Evolutionary conservation across 192 early-diverging fungal genomes (phyloP).

Genomic region (Entomortierella chlamydospora): DNA sequence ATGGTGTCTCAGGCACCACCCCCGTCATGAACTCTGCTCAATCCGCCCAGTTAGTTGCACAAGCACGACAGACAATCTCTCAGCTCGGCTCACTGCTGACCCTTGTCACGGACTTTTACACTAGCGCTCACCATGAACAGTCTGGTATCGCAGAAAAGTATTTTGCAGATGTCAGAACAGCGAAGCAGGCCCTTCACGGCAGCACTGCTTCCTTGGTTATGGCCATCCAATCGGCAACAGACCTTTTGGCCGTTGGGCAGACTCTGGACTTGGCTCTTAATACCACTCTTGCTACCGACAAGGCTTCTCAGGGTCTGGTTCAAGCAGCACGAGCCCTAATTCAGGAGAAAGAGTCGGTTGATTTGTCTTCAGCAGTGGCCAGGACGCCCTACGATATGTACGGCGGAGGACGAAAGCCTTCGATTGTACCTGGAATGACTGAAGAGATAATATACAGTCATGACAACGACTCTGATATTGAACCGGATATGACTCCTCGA

Average conservation of each 20-base stretch:
- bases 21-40: conserved; percentile 54
- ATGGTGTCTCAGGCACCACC: conserved; percentile 16
- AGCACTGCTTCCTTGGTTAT: conserved; percentile 72
- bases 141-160: conserved; percentile 30
- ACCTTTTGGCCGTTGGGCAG: conserved; percentile 68
- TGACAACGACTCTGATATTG: conserved; percentile 54
- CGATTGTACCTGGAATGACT: conserved; percentile 21
- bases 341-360: conserved; percentile 64
- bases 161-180: conserved; percentile 69
- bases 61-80: conserved; percentile 54
- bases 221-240: conserved; percentile 65
- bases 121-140: conserved; percentile 13
- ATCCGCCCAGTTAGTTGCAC: conserved; percentile 55
- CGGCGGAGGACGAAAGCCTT: conserved; percentile 16
- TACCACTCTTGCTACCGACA: conserved; percentile 64
- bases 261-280: conserved; percentile 62
- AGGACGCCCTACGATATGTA: conserved; percentile 12
- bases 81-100: conserved; percentile 57
- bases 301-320: conserved; percentile 68
- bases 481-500: conserved; percentile 43
- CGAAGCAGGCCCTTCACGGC: conserved; percentile 73
- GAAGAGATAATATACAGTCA: conserved; percentile 47
- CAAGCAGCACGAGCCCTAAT: conserved; percentile 64
- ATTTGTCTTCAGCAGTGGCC: conserved; percentile 31
- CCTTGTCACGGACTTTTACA: conserved; percentile 52